These are phyloP conservation scores for Austroboletus eburneus DNA, from an alignment of 768 basidiomycete genomes.

Conservation along the genomic window DNA sequence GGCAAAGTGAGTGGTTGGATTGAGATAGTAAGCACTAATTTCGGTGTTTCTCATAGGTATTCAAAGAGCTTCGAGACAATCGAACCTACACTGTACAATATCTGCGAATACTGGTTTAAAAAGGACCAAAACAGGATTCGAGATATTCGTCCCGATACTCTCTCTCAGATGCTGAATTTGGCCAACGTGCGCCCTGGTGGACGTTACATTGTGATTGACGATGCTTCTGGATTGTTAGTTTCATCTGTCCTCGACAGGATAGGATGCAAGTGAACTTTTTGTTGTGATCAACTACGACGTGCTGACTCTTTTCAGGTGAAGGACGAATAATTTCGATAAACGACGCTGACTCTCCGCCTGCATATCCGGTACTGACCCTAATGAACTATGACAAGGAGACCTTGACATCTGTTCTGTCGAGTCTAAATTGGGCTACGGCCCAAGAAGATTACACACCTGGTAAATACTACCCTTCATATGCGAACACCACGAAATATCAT, in stretches of 20 bases:
- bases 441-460: constrained; percentile 72
- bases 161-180: constrained; percentile 83
- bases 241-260: constrained; percentile 82
- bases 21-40: neutral
- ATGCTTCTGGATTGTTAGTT: constrained; percentile 85
- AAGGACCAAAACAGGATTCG: constrained; percentile 81
- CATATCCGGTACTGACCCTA: constrained; percentile 73
- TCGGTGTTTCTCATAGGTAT: constrained; percentile 49
- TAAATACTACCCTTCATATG: constrained; percentile 26
- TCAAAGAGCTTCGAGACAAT: constrained; percentile 83
- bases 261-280: constrained; percentile 55
- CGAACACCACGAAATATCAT: constrained; percentile 1
- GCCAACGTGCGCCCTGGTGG: constrained; percentile 84
- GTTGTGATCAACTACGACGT: neutral
- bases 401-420: constrained; percentile 51
- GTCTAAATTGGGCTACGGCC: constrained; percentile 89
- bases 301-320: constrained; percentile 45
- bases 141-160: constrained; percentile 79
- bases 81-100: constrained; percentile 82
- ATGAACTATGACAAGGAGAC: constrained; percentile 79
- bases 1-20: constrained; percentile 66
- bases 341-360: constrained; percentile 89
- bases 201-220: constrained; percentile 86
- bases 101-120: constrained; percentile 84
- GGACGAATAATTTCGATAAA: constrained; percentile 83